Evolutionary conservation across 2,329 filamentous ascomycete genomes (phyloP).

Genomic region (Nemania sp.): DNA sequence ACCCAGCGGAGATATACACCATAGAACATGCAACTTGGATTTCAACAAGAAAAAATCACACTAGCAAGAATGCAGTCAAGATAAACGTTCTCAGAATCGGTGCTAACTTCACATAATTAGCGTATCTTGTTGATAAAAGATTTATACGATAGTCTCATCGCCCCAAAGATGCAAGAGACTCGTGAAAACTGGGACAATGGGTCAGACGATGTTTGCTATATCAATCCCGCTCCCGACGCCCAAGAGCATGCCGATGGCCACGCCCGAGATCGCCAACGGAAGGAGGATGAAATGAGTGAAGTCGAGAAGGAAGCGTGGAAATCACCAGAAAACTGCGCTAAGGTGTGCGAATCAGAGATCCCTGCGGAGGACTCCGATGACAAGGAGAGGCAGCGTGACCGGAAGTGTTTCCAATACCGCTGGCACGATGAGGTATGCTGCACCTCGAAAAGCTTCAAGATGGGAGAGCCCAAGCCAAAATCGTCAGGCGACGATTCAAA

Average conservation of each 20-base stretch:
- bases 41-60: too few relatives aligned
- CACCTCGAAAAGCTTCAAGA: constrained; percentile 58
- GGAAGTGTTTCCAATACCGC: constrained; percentile 61
- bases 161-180: constrained; percentile 55
- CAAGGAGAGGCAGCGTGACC: constrained; percentile 51
- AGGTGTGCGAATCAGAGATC: constrained; percentile 60
- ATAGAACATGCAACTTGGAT: too few relatives aligned
- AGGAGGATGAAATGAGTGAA: constrained; percentile 55
- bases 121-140: constrained; percentile 61
- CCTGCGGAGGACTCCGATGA: constrained; percentile 48
- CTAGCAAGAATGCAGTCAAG: too few relatives aligned
- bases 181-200: constrained; percentile 66
- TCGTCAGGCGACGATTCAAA: constrained; percentile 48
- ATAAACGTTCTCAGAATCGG: neutral
- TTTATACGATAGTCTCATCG: constrained; percentile 62
- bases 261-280: constrained; percentile 53
- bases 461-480: constrained; percentile 55
- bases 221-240: constrained; percentile 54
- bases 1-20: neutral
- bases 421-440: constrained; percentile 60
- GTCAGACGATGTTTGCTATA: constrained; percentile 61
- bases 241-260: constrained; percentile 52
- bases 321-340: constrained; percentile 60
- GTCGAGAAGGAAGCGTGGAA: constrained; percentile 60
- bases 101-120: constrained; percentile 48